These are phyloP conservation scores for Leishmania amazonensis DNA, from an alignment of 208 protist genomes.

Conservation along the genomic window DNA sequence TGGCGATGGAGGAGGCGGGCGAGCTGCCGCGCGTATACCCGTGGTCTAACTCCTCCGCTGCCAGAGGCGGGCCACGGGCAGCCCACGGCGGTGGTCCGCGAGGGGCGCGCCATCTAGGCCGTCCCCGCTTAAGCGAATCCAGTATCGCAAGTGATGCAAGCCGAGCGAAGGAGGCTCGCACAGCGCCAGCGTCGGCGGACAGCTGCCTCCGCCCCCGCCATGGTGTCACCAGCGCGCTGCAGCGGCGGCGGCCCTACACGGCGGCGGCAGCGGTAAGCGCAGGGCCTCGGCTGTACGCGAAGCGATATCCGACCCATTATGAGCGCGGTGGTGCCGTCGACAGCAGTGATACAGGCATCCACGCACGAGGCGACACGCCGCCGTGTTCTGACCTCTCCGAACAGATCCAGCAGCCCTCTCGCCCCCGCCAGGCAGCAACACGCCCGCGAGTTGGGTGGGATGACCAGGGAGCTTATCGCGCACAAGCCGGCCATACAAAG, in stretches of 20 bases:
- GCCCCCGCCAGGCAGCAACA: neutral
- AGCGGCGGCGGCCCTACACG: neutral
- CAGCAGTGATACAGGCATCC: neutral
- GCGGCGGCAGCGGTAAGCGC: neutral
- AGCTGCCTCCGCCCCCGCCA: neutral
- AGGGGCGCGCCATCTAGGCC: neutral
- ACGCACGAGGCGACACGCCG: neutral
- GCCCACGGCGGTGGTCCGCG: neutral
- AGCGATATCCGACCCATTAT: neutral
- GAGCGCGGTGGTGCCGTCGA: neutral
- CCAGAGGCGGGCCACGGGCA: neutral
- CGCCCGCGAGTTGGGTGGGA: too few species aligned
- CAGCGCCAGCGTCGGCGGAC: slow-evolving; percentile 1
- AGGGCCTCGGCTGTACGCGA: neutral
- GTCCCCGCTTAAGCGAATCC: neutral
- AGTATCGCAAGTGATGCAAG: neutral
- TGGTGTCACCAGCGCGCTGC: neutral
- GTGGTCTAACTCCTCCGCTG: neutral
- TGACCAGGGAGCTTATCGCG: neutral
- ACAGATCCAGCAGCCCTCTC: neutral
- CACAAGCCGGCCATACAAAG: neutral
- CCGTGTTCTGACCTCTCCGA: neutral
- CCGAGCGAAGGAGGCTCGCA: neutral
- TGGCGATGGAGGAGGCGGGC: slow-evolving; percentile 19
- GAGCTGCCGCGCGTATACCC: neutral